Base-by-base conservation (phyloP, 257 asterid genomes). In the Capsicum rhomboideum region DNA sequence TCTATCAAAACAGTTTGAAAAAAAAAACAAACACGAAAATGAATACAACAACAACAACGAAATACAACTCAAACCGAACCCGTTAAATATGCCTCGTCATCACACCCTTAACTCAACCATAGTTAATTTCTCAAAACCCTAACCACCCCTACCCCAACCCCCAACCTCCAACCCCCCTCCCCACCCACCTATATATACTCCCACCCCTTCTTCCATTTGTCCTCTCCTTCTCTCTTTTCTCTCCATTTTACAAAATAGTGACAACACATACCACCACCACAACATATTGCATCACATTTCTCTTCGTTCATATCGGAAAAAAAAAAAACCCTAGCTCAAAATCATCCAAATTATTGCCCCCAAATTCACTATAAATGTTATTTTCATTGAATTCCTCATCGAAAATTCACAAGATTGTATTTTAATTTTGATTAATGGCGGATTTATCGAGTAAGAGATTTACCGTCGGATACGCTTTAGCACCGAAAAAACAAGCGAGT, bases 381-480 rank as follows among this genome's bases (percentile, higher is more conserved):
- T 64, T 29, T 29, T 26, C 12, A 31, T 12, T 54, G 83, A 28
- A 28, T 49, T 64, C 37, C 37, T n/a, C n/a, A n/a, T n/a, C n/a
- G n/a, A n/a, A n/a, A n/a, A n/a, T n/a, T n/a, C n/a, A n/a, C n/a
- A n/a, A n/a, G n/a, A n/a, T n/a, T n/a, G n/a, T n/a, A n/a, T n/a
- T n/a, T n/a, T n/a, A n/a, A n/a, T n/a, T n/a, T n/a, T n/a, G n/a
- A n/a, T n/a, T 34, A 34, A 88, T 88, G 91, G 85, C 85, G 91
- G 94, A 84, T 84, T 71, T 82, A 85, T 84, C 81, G 84, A 85
- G n/a, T n/a, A n/a, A 88, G 78, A 86, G 93, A 84, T 92, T 87
- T 54, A 84, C 90, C 44, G 91, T 94, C 44, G 98, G 97, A 4
- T 94, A 94, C 85, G 98, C 98, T 28, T 86, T 94, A 90, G 97